Conservation (phyloP, 257 asterid genomes). For the Nemophila menziesii region DNA sequence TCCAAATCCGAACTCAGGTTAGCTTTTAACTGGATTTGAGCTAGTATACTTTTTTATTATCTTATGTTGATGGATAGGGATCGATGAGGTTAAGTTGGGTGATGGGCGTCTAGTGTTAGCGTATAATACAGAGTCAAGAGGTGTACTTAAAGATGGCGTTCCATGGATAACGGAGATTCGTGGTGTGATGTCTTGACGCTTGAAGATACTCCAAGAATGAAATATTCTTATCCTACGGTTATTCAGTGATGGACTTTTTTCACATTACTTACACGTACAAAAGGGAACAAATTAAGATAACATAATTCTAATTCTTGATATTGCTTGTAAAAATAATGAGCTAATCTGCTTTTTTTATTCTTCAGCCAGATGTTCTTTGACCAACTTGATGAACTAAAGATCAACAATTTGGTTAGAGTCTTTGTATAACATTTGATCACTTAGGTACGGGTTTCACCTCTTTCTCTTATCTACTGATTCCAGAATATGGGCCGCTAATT, state of each 20-base stretch:
- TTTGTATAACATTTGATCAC: too few relatives aligned
- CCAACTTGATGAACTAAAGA: slow-evolving; percentile 22
- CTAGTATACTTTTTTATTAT: too few relatives aligned
- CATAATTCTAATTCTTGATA: too few relatives aligned
- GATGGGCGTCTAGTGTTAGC: slow-evolving; percentile 77
- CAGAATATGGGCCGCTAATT: too few relatives aligned
- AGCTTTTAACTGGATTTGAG: neutral
- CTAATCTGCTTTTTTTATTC: too few relatives aligned
- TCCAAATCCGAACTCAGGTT: slow-evolving; percentile 97
- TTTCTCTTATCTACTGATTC: too few relatives aligned
- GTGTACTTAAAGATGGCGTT: slow-evolving; percentile 60
- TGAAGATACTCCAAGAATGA: slow-evolving; percentile 63
- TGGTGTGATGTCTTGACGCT: slow-evolving; percentile 69
- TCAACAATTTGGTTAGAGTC: too few relatives aligned
- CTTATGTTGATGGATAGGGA: slow-evolving; percentile 46
- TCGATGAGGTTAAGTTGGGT: slow-evolving; percentile 76
- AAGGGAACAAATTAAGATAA: slow-evolving; percentile 81
- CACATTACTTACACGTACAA: slow-evolving; percentile 86
- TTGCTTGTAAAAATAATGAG: slow-evolving; percentile 1
- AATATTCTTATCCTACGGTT: slow-evolving; percentile 93
- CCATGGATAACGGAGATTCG: slow-evolving; percentile 71
- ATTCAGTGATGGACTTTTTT: slow-evolving; percentile 77
- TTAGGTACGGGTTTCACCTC: too few relatives aligned
- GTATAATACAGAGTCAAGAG: slow-evolving; percentile 75
- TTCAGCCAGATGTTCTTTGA: slow-evolving; percentile 59